Conservation (phyloP, 257 asterid species). For the Rehmannia glutinosa region DNA sequence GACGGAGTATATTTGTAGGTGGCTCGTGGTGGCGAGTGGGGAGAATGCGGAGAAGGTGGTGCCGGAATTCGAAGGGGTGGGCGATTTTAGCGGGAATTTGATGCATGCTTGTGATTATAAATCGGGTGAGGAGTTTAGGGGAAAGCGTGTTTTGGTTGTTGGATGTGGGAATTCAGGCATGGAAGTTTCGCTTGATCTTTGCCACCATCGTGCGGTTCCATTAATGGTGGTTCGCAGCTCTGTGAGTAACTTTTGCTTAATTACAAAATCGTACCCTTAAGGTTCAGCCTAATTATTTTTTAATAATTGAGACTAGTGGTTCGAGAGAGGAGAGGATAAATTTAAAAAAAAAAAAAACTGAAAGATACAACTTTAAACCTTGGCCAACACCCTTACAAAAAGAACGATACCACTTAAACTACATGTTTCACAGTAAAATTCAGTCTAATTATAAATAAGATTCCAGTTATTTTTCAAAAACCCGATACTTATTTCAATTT, state of each 20-base stretch:
- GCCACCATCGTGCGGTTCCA: slow-evolving; percentile 62
- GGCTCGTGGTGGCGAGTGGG: slow-evolving; percentile 91
- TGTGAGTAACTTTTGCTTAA: slow-evolving; percentile 33
- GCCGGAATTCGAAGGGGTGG: slow-evolving; percentile 64
- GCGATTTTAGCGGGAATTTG: slow-evolving; percentile 49
- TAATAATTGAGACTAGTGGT: too few species aligned
- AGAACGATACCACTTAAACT: too few species aligned
- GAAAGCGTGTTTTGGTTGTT: slow-evolving; percentile 65
- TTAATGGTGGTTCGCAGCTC: slow-evolving; percentile 79
- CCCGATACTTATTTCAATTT: too few species aligned
- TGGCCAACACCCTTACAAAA: too few species aligned
- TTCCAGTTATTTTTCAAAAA: too few species aligned
- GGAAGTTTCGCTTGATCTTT: slow-evolving; percentile 92
- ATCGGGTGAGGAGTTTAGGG: slow-evolving; percentile 57
- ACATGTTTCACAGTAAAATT: too few species aligned
- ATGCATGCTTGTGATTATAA: slow-evolving; percentile 86
- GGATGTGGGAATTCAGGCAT: slow-evolving; percentile 97
- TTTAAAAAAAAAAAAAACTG: too few species aligned
- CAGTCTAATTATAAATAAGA: too few species aligned
- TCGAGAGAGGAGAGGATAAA: too few species aligned
- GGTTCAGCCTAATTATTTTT: too few species aligned
- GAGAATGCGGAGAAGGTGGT: slow-evolving; percentile 81
- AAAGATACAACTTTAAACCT: too few species aligned
- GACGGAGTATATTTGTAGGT: slow-evolving; percentile 67
- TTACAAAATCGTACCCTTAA: too few species aligned